Base-by-base conservation (phyloP, 164 flowering plant genomes). In the Taxillus chinensis region DNA sequence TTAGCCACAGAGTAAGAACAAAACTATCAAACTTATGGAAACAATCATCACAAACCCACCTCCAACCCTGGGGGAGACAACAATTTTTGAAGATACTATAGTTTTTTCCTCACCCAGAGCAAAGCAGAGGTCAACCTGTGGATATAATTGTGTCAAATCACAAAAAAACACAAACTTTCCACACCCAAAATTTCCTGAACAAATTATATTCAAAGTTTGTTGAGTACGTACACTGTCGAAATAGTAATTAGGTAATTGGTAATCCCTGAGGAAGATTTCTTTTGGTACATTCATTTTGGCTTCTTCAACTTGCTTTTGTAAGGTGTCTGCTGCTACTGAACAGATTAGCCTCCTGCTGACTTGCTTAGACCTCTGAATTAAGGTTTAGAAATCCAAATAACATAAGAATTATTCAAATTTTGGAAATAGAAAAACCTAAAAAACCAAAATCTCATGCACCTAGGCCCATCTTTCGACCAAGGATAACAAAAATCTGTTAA, bases 231-330 rank as follows among this genome's bases (percentile, higher is more conserved):
- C 97, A 74, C 81, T 75, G 53, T 91, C 95, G 78, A 91, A 91
- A 71, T 81, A 91, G 78, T 91, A 95, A 67, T 89, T 89, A 40
- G 97, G 97, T 78, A 63, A 67, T 79, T 85, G 86, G 80, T 91
- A 91, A 60, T 95, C 95, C 77, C 85, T 89, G 70, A 95, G 64
- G 65, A 91, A 90, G 50, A 91, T 86, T 71, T 91, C 99, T 71
- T 87, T 91, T 10, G 89, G 99, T 45, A 80, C 64, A 42, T 80
- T 96, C 99, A 95, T 95, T 51, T 79, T 78, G 45, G 79, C 56
- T 62, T 85, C 87, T 75, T 90, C 86, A 17, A 64, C 69, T 73
- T 77, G 70, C 71, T 75, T 65, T 54, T 80, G 76, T 51, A 62
- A 55, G n/a, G 82, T 39, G 67, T 84, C 86, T 70, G 92, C 82